Base-by-base conservation (phyloP, 176 grass and related monocot genomes). In the Chloris gayana region DNA sequence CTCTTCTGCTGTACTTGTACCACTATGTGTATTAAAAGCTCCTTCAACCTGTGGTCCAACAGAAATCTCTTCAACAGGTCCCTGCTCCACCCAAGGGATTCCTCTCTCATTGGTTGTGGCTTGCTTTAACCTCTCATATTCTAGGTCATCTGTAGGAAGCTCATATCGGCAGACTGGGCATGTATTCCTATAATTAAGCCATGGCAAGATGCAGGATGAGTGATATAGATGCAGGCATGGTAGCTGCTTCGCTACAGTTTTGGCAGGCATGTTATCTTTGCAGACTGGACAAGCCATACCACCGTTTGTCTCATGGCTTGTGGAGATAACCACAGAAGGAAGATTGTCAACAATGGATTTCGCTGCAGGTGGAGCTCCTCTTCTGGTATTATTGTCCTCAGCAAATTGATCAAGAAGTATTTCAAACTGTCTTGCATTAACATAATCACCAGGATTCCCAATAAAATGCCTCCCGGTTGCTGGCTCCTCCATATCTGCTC, bases 81-180 rank as follows among this genome's bases (percentile, higher is more conserved):
- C 85, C 39, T 77, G 35, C 31, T 74, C 69, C 57, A 75, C 22
- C 24, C n/a, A 54, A 70, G 78, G 75, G 44, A 58, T 75, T 22
- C 54, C 65, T 66, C 71, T 80, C 61, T 64, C 81, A 70, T 79
- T 77, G 66, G 75, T 42, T 71, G 79, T 50, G 38, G 42, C 75
- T 73, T 41, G 85, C 64, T 88, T 94, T 26, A 80, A 78, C 87
- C 75, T 89, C 80, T 94, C 89, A 71, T 88, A 91, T 80, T 95
- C 92, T 17, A 49, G 39, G 49, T 94, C 88, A 85, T 98, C 88
- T 11, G 88, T 89, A 57, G 90, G 96, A 74, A 98, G 84, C 42
- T 98, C 96, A 41, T 86, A 95, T 24, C 92, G 77, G 65, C 96
- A 98, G 79, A 98, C 92, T 21, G 92, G 95, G 70, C 95, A 98